Evolutionary conservation across 352 stramenopile genomes (phyloP).

Genomic region (Phytophthora meadii): DNA sequence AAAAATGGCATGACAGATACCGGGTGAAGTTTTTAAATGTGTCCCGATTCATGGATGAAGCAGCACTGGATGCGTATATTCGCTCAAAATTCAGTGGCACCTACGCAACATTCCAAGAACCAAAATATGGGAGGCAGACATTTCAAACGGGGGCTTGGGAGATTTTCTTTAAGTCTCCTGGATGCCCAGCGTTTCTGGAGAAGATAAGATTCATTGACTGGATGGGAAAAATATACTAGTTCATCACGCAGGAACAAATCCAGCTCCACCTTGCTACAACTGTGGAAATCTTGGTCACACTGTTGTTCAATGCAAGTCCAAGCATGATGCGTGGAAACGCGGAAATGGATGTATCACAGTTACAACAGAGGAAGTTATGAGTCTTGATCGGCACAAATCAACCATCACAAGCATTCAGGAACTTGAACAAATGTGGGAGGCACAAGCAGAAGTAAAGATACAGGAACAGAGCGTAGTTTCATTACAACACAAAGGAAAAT

Average conservation of each 20-base stretch:
- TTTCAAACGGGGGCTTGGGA: conserved; percentile 5
- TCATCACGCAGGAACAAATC: not conserved
- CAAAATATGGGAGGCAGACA: too few relatives aligned
- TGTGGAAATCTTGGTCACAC: not conserved
- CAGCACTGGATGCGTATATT: not conserved
- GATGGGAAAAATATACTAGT: conserved; percentile 4
- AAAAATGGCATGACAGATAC: not conserved
- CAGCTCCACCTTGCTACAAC: conserved; percentile 4
- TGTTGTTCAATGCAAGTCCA: not conserved
- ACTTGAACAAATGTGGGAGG: too few relatives aligned
- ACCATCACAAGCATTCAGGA: too few relatives aligned
- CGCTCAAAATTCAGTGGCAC: not conserved
- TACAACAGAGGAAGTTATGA: too few relatives aligned
- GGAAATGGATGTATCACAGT: too few relatives aligned
- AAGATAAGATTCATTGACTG: conserved; percentile 4
- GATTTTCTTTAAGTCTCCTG: conserved; percentile 4
- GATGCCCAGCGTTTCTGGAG: conserved; percentile 5
- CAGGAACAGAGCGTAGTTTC: too few relatives aligned
- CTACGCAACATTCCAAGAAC: conserved; percentile 1
- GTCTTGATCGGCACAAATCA: too few relatives aligned
- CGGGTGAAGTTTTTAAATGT: conserved; percentile 8
- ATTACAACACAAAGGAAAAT: too few relatives aligned
- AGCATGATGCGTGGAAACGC: too few relatives aligned
- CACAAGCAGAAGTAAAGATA: too few relatives aligned
- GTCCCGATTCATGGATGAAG: conserved; percentile 4